Base-by-base conservation (phyloP, 495 filamentous ascomycete genomes). In the Aspergillus leporis region DNA sequence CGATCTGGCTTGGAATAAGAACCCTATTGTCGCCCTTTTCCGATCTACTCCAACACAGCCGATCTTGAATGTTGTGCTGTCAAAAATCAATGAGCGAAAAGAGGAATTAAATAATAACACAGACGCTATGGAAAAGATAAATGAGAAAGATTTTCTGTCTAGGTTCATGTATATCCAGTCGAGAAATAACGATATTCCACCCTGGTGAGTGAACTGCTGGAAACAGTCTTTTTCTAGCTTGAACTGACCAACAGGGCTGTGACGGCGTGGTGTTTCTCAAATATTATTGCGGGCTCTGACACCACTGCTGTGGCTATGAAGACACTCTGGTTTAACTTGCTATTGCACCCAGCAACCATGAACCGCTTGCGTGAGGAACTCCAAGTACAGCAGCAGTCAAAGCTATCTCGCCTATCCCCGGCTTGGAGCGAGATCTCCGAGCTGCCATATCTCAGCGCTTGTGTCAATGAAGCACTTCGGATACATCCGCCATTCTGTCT, bases 391-490 rank as follows among this genome's bases (percentile, higher is more conserved):
- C 32, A 56, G 28, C 18, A 54, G 6, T 58, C 60, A 12, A 54
- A 41, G 9, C 53, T 71, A 16, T 53, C 71, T 9, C 31, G 41
- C 13, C 68, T 65, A 2, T 57, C 58, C 10, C 63, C 64, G 4
- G 28, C 56, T n/a, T 77, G 64, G 66, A 70, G 72, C 16, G 67
- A 78, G 54, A 59, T 66, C 8, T 56, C 62, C 36, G 38, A 62
- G 7, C 61, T 78, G 5, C 70, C 77, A 1, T 78, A 77, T 58
- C 70, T 79, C 0, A 64, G 75, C 45, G 78, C 77, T 0, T 65
- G 63, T 60, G 74, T 89, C 43, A 85, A 83, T 59, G 87, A 89
- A 66, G 78, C 80, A 2, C 81, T 87, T 66, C 79, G 86, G 22
- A 65, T 78, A 14, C 74, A 78, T 55, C 78, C 77, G 4, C 70